Percentiles rank a stretch among this genome's conserved stretches.
Evolutionary conservation across 2,329 filamentous ascomycete genomes (phyloP).

Genomic region (Aspergillus amoenus): DNA sequence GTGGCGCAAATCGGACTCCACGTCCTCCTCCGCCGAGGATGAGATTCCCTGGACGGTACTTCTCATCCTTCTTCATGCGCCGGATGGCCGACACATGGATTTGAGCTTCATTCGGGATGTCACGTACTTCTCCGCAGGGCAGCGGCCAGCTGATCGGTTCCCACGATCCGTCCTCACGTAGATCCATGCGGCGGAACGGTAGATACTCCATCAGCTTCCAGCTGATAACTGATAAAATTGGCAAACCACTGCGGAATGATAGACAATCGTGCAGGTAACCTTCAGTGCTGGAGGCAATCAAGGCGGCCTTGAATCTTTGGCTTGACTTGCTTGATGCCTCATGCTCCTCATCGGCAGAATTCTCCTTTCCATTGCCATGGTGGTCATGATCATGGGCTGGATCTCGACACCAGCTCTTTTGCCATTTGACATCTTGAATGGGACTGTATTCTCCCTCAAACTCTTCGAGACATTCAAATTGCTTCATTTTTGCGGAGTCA

Average conservation of each 20-base stretch:
- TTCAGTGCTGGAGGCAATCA: constrained; percentile 56
- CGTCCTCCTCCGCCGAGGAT: constrained; percentile 77
- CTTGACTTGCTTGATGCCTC: constrained; percentile 30
- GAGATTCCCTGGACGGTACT: constrained; percentile 74
- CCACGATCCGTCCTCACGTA: constrained; percentile 72
- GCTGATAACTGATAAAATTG: constrained; percentile 55
- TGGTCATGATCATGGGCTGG: constrained; percentile 15
- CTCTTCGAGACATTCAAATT: constrained; percentile 62
- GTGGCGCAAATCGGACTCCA: constrained; percentile 62
- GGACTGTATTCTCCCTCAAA: constrained; percentile 37
- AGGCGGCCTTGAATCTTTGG: constrained; percentile 55
- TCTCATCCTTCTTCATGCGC: constrained; percentile 63
- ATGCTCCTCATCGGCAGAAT: constrained; percentile 13
- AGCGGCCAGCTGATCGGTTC: constrained; percentile 78
- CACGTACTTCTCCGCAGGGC: constrained; percentile 73
- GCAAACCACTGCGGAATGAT: constrained; percentile 61
- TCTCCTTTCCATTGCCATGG: constrained; percentile 5
- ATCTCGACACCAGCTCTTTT: constrained; percentile 16
- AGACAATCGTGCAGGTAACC: constrained; percentile 70
- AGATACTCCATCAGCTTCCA: constrained; percentile 83
- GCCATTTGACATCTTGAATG: constrained; percentile 26
- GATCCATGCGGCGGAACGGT: constrained; percentile 77
- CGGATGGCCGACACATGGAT: constrained; percentile 74
- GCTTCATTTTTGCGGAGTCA: constrained; percentile 48
- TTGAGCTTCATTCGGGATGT: constrained; percentile 68